Conservation (phyloP, 1,139 yeast species). For the Candida neerlandica region DNA sequence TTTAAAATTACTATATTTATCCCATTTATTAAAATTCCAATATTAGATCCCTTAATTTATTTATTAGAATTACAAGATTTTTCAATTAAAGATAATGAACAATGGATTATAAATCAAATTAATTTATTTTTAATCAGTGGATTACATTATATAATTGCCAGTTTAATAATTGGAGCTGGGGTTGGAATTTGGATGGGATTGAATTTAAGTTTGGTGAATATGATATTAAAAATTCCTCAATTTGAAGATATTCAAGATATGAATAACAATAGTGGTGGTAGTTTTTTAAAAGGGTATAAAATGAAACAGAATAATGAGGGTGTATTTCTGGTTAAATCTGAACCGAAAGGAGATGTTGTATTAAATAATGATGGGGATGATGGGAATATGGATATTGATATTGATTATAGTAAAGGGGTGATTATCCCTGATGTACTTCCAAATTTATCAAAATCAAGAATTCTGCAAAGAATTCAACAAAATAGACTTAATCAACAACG, state of each 20-base stretch:
- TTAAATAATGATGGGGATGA: too few species aligned
- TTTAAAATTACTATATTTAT: constrained; percentile 14
- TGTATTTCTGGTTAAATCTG: constrained; percentile 22
- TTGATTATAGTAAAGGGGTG: constrained; percentile 25
- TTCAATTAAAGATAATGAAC: constrained; percentile 5
- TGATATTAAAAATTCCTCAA: constrained; percentile 5
- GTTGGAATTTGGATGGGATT: constrained; percentile 15
- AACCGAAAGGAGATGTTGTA: constrained; percentile 25
- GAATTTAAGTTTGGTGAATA: constrained; percentile 14
- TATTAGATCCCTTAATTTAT: constrained; percentile 15
- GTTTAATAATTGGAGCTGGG: constrained; percentile 15
- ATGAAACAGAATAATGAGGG: neutral
- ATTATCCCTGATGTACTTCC: constrained; percentile 38
- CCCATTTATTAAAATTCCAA: constrained; percentile 17
- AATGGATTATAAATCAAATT: constrained; percentile 15
- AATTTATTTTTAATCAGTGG: constrained; percentile 14
- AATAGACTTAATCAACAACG: neutral
- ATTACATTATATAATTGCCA: constrained; percentile 16
- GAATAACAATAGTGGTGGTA: too few species aligned
- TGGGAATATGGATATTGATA: neutral
- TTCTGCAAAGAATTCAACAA: constrained; percentile 1
- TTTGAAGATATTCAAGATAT: neutral
- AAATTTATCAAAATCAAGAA: constrained; percentile 4
- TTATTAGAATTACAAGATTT: constrained; percentile 16
- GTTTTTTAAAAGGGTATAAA: too few species aligned